Conservation (phyloP, 805 yeast genomes). For the Yarrowia porcina region DNA sequence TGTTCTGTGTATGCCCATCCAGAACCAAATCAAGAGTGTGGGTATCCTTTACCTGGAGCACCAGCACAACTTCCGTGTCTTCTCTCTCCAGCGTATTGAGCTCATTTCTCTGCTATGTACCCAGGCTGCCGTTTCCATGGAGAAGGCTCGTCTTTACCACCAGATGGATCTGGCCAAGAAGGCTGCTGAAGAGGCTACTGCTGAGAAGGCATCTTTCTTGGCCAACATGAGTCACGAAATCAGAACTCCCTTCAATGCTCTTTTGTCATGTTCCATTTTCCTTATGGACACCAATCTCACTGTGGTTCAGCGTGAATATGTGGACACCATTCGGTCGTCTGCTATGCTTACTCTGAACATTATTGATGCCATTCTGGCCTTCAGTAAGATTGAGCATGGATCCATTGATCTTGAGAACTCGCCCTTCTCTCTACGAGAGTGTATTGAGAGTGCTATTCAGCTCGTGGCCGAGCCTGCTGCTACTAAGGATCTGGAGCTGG, state of each 20-base stretch:
- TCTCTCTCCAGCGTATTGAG: conserved; percentile 42
- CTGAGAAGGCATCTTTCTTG: conserved; percentile 52
- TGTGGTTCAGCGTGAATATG: conserved; percentile 48
- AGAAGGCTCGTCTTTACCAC: conserved; percentile 46
- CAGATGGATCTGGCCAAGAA: conserved; percentile 45
- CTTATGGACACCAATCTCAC: conserved; percentile 46
- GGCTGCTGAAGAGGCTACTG: conserved; percentile 52
- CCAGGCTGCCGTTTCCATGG: conserved; percentile 52
- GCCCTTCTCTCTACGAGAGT: conserved; percentile 46
- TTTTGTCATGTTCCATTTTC: conserved; percentile 39
- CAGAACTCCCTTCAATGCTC: conserved; percentile 54
- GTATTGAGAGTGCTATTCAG: conserved; percentile 49
- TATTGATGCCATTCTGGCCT: conserved; percentile 53
- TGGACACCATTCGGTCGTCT: conserved; percentile 50
- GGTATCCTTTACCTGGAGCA: conserved; percentile 50
- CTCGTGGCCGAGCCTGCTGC: conserved; percentile 50
- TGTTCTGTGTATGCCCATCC: conserved; percentile 48
- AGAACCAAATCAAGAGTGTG: conserved; percentile 42
- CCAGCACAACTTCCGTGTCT: conserved; percentile 34
- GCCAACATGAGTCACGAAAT: conserved; percentile 59
- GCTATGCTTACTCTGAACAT: conserved; percentile 52
- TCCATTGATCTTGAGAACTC: conserved; percentile 46
- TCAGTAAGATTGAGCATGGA: conserved; percentile 55
- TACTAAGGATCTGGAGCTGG: conserved; percentile 46
- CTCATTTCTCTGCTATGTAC: conserved; percentile 46